Base-by-base conservation (phyloP, 176 grass and related monocot genomes). In the Eremochloa ophiuroides region DNA sequence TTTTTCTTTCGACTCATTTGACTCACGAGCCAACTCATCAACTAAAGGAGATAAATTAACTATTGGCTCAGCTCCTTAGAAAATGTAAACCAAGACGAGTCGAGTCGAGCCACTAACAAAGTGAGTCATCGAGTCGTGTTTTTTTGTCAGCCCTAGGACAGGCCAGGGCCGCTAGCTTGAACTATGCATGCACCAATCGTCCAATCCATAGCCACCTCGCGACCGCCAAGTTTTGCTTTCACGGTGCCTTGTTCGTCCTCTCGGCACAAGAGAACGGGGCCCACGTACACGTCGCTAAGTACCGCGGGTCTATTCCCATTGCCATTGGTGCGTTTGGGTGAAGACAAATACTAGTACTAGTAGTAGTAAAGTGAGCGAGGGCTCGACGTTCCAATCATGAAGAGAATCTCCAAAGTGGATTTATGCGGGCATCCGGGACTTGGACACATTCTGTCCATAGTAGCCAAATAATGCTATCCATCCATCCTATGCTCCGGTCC, bases 391-490 rank as follows among this genome's bases (percentile, higher is more conserved):
- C 66, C 83, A 85, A 85, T 85, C 53, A 85, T 71, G 66, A 13
- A 78, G 74, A 71, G 75, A 78, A 85, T 85, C 53, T 78, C 83
- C 53, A 78, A 78, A 78, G 83, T 78, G 74, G 83, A 85, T 78
- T 78, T 78, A 78, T 29, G 75, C 40, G 53, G 53, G 83, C 50
- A 85, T 62, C 74, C 83, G 9, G 74, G 83, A 85, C 70, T 48
- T 84, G 46, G 72, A 62, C 67, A 84, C 82, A 42, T 76, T 66
- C 62, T 84, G 61, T 33, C 46, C 62, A 8, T 56, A 23, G 62
- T 56, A 23, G 62, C 34, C 25, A 66, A 66, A 84, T 46, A 56
- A 48, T 56, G 64, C 46, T 55, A 62, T 30, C 40, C 38, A 23
- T 68, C 10, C 34, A 14, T 38, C 62, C 16, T 64, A 30, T n/a